Percentiles rank a stretch among this genome's conserved stretches.
phyloP scores from a whole-genome alignment of 176 grass and related monocot species.

The Musa acuminata region DNA sequence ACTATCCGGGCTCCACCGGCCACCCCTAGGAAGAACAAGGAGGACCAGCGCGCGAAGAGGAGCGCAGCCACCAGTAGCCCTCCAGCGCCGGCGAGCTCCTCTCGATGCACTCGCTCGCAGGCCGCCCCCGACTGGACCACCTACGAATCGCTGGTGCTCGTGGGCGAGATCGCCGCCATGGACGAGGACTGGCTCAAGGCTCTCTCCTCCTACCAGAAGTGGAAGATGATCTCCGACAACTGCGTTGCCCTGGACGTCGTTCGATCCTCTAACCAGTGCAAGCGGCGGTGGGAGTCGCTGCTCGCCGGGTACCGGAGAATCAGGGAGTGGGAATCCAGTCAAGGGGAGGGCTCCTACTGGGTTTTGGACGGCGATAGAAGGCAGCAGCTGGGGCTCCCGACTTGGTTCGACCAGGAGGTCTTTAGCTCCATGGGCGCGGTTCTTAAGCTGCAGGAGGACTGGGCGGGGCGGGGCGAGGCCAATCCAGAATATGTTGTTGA shows the following conservation, averaged over 20 bases:
- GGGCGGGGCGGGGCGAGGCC: neutral
- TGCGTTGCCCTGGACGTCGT: slow-evolving; percentile 34
- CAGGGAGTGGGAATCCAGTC: slow-evolving; percentile 42
- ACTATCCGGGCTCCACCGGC: neutral
- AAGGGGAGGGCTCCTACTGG: slow-evolving; percentile 39
- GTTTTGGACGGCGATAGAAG: slow-evolving; percentile 30
- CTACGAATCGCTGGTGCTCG: slow-evolving; percentile 26
- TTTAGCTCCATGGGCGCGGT: slow-evolving; percentile 64
- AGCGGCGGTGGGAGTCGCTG: slow-evolving; percentile 56
- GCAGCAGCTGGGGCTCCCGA: slow-evolving; percentile 44
- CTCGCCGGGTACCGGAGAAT: slow-evolving; percentile 35
- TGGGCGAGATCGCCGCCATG: slow-evolving; percentile 39
- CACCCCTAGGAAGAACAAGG: slow-evolving; percentile 9
- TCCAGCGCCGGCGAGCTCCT: neutral
- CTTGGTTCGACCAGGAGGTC: slow-evolving; percentile 45
- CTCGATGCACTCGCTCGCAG: slow-evolving; percentile 37
- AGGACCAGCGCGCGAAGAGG: neutral
- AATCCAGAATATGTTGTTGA: slow-evolving; percentile 21
- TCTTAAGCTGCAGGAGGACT: slow-evolving; percentile 53
- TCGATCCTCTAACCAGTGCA: slow-evolving; percentile 53
- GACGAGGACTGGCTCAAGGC: slow-evolving; percentile 72
- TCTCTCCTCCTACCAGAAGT: slow-evolving; percentile 91
- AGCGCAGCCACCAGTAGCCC: neutral
- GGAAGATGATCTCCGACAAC: slow-evolving; percentile 84
- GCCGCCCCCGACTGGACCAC: slow-evolving; percentile 43